These are phyloP conservation scores for Euphrasia confusa DNA, from an alignment of 257 asterid genomes.

Conservation along the genomic window DNA sequence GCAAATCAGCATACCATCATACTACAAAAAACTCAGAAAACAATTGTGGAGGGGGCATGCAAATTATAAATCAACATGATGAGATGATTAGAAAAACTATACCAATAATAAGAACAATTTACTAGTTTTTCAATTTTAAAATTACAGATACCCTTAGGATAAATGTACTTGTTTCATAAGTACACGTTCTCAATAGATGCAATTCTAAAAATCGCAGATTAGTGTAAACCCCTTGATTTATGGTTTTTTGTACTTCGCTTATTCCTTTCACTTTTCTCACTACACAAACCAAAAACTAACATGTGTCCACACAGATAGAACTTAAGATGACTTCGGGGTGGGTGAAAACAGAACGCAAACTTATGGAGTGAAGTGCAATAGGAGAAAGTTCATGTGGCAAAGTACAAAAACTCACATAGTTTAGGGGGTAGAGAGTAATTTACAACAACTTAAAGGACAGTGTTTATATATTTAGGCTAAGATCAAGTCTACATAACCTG, in stretches of 20 bases:
- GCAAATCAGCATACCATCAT: constrained; percentile 19
- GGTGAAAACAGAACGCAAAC: neutral
- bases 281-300: neutral
- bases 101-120: neutral
- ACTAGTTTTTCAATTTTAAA: neutral
- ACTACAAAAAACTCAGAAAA: neutral
- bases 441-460: neutral
- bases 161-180: neutral
- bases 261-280: neutral
- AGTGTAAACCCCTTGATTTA: neutral
- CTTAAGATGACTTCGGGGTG: neutral
- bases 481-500: constrained; percentile 47
- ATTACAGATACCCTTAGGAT: neutral
- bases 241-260: neutral
- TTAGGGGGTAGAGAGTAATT: neutral
- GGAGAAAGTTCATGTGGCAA: neutral
- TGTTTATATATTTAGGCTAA: neutral
- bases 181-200: neutral
- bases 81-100: neutral
- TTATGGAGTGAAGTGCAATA: neutral
- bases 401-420: neutral
- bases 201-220: neutral
- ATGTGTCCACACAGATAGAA: neutral
- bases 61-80: neutral
- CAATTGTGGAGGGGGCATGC: neutral